Base-by-base conservation (phyloP, 768 basidiomycete genomes). In the Phanerochaete carnosa region DNA sequence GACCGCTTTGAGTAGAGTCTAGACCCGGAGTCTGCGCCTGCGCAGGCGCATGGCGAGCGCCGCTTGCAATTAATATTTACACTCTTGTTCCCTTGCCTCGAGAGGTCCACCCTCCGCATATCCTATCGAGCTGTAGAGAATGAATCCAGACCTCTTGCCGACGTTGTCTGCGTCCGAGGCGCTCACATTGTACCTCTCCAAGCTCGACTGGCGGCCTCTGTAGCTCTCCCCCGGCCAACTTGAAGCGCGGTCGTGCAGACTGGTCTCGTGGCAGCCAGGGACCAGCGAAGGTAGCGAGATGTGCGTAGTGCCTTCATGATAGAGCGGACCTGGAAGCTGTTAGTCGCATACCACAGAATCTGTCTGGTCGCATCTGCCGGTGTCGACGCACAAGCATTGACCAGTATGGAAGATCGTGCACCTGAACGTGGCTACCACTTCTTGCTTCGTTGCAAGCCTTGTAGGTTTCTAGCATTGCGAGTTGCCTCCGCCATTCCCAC, bases 341-440 rank as follows among this genome's bases (percentile, higher is more conserved):
- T n/a, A n/a, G n/a, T n/a, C n/a, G n/a, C 49, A 3, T 37, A 9
- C 8, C 28, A 11, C 46, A 94, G 93, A 9, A 94, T 92, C 70
- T 97, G 95, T 72, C 80, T 98, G 0, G 85, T 99, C 26, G 95
- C 96, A 1, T 92, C 94, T 65, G 94, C 93, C 0, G 92, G 93
- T 62, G 90, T 99, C 62, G 95, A 99, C 75, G 91, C 92, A 1
- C 86, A 94, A n/a, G 87, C 91, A 1, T 80, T 98, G 15, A 85
- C 87, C 11, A 84, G 80, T 65, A 90, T n/a, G n/a, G n/a, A n/a
- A 90, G 0, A 94, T 98, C 60, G 89, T 91, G 3, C 85, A 90
- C 63, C 76, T 95, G 62, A 91, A 94, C 69, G 85, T 91, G 1
- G 77, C 88, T 1, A 79, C 89, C 3, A 95, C 92, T 0, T 96